Percentiles rank a stretch among this genome's conserved stretches.
These are phyloP conservation scores for Musa schizocarpa DNA, from an alignment of 176 grass and related monocot genomes.

Conservation along the genomic window DNA sequence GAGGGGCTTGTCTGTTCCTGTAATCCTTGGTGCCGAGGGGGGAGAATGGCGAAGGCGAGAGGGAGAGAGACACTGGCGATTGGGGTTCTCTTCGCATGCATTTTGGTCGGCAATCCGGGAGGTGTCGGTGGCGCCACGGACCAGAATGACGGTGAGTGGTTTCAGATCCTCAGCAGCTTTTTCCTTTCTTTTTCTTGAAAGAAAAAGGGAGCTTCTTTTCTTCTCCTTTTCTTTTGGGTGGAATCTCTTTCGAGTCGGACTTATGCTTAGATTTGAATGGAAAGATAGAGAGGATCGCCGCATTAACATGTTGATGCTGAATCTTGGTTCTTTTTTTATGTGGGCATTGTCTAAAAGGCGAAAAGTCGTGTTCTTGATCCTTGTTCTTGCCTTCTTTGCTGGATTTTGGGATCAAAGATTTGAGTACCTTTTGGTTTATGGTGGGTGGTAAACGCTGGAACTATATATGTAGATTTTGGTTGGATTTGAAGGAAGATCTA, in stretches of 20 bases:
- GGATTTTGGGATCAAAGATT: neutral
- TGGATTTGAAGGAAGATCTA: neutral
- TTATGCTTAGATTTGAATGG: neutral
- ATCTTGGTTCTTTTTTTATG: neutral
- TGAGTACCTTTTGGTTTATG: neutral
- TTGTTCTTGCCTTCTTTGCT: too few species aligned
- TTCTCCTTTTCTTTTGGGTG: neutral
- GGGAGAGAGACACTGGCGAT: neutral
- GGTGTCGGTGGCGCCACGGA: slow-evolving; percentile 33
- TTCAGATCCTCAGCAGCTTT: slow-evolving; percentile 10
- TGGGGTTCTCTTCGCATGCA: slow-evolving; percentile 22
- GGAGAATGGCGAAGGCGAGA: slow-evolving; percentile 2
- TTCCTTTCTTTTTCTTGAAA: slow-evolving; percentile 4
- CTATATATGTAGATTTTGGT: neutral
- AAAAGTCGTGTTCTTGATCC: neutral
- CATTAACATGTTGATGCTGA: neutral
- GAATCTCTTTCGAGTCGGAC: neutral
- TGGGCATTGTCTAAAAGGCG: neutral
- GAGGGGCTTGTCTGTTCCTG: neutral
- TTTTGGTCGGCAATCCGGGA: slow-evolving; percentile 29
- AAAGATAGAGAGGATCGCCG: neutral
- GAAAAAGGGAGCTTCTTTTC: neutral
- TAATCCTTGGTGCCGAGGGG: neutral
- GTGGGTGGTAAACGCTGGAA: too few species aligned
- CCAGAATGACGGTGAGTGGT: slow-evolving; percentile 30